Evolutionary conservation across 805 yeast genomes (phyloP), one percentile per base, ranked within the genome.

Genomic region (Saturnispora gosingensis): DNA sequence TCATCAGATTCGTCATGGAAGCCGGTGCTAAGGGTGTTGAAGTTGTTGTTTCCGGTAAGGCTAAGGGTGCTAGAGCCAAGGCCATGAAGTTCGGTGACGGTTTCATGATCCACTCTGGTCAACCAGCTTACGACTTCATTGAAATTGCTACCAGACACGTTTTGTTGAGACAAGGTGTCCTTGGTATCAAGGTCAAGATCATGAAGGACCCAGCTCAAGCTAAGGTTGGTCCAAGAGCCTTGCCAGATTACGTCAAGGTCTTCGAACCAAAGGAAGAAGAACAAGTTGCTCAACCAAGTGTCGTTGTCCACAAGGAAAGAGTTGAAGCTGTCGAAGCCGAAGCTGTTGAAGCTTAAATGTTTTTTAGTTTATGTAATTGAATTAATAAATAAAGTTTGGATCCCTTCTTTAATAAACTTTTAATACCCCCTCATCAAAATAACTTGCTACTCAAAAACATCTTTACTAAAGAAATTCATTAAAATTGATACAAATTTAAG

Each of bases 71-170:
- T 70, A 89, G 99, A 83, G 99, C 99, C 70, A 93, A 93, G 87
- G 84, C 97, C 71, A 95, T 93, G 96, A 93, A 93, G 81, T 93
- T 91, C 85, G 85, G 93, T 73, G 98, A 91, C 75, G 99, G 99
- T 83, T 93, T 93, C 96, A 88, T 93, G 93, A 93, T 93, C 83
- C 99, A 93, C 93, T 89, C 97, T 71, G 99, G 99, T 88, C 99
- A 93, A 82, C 99, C 99, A 79, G 93, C 91, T 75, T 83, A 80
- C 67, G 99, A 93, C 74, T 93, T 93, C 85, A 93, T 93, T 72
- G 99, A 93, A 78, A 78, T 83, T 72, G 99, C 99, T 68, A 90
- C 96, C 75, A 90, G 99, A 80, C 98, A 93, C 91, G 98, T 91
- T 69, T 82, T 93, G 74, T 85, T 93, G 82, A 90, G 98, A 83